Conservation (phyloP, 331 rosid genomes). For the Phaseolus coccineus region DNA sequence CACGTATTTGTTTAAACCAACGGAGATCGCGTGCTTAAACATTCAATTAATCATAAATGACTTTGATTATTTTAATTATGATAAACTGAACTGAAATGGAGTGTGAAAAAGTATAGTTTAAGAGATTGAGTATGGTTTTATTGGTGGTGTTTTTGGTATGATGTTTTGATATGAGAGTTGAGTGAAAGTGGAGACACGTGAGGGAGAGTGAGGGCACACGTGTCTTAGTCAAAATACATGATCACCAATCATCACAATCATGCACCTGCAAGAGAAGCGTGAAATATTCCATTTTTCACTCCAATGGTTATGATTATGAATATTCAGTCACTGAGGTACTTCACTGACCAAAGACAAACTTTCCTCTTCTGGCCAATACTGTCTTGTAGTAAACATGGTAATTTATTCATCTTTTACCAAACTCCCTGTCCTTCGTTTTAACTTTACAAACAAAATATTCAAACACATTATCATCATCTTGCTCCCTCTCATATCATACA, state of each 20-base stretch:
- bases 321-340: background rate
- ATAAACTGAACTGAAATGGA: background rate
- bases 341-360: slow-evolving; percentile 38
- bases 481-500: too few relatives aligned
- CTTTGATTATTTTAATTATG: background rate
- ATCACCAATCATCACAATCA: slow-evolving; percentile 49
- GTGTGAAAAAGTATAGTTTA: too few relatives aligned
- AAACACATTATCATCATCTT: background rate
- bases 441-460: background rate
- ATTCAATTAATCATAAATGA: background rate
- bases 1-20: background rate
- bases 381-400: slow-evolving; percentile 3
- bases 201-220: slow-evolving; percentile 42
- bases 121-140: too few relatives aligned
- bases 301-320: slow-evolving; percentile 39
- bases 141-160: too few relatives aligned
- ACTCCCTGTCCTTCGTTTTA: background rate
- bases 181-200: slow-evolving; percentile 36
- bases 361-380: slow-evolving; percentile 45
- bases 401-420: slow-evolving; percentile 17
- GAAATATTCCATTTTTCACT: slow-evolving; percentile 35
- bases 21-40: background rate
- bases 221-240: slow-evolving; percentile 50
- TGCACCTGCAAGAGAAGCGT: slow-evolving; percentile 44
- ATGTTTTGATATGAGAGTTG: too few relatives aligned